Percentiles rank a stretch among this genome's conserved stretches.
phyloP scores from a whole-genome alignment of 2,329 filamentous ascomycete species.

The Paecilomyces fulvus region DNA sequence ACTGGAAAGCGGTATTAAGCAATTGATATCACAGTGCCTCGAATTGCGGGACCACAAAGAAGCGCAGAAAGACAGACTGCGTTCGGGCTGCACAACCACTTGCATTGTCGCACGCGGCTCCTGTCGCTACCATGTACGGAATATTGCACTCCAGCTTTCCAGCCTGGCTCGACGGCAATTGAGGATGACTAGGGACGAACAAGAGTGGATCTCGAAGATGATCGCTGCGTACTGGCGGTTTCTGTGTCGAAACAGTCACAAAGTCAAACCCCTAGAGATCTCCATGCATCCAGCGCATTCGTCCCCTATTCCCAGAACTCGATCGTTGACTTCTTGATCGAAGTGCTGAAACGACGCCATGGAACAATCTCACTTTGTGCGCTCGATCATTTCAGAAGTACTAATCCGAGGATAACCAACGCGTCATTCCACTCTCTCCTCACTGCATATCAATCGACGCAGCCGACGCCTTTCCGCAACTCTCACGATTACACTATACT shows the following conservation, averaged over 20 bases:
- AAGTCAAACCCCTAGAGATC: slow-evolving; percentile 1
- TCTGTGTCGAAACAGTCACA: slow-evolving; percentile 16
- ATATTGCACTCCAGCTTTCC: slow-evolving; percentile 20
- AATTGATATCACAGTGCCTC: slow-evolving; percentile 31
- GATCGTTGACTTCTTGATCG: slow-evolving; percentile 2
- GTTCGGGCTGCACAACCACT: slow-evolving; percentile 11
- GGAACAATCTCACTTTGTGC: background rate
- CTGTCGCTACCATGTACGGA: slow-evolving; percentile 13
- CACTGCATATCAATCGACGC: background rate
- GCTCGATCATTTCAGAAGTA: background rate
- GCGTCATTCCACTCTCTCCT: background rate
- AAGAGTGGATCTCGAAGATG: slow-evolving; percentile 14
- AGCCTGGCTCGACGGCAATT: slow-evolving; percentile 24
- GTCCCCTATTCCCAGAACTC: slow-evolving; percentile 2
- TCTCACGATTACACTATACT: background rate
- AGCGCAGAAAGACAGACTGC: slow-evolving; percentile 12
- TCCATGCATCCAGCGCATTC: background rate
- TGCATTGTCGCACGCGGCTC: slow-evolving; percentile 12
- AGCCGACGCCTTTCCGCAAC: background rate
- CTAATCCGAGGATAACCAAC: background rate
- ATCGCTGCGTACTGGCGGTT: slow-evolving; percentile 13
- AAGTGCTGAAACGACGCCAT: background rate
- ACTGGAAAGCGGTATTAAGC: slow-evolving; percentile 30
- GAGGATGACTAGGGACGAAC: slow-evolving; percentile 26
- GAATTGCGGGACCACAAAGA: slow-evolving; percentile 20